Evolutionary conservation across 129 eudicot genomes (phyloP).

Genomic region (Glebionis coronaria): DNA sequence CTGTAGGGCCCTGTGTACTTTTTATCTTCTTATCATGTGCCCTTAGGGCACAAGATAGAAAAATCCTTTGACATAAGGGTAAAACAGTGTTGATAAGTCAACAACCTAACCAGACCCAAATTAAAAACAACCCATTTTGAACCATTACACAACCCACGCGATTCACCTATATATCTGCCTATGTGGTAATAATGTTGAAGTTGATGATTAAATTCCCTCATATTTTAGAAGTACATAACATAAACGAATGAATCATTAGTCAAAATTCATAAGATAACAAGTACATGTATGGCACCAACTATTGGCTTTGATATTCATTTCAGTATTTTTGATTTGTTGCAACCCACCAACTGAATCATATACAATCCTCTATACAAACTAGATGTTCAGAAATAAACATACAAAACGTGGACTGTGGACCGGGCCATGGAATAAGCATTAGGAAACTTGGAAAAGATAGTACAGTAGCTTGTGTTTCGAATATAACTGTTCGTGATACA

Average conservation of each 20-base stretch:
- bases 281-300: constrained; percentile 13
- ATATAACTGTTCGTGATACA: constrained; percentile 60
- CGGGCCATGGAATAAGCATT: constrained; percentile 80
- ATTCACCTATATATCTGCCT: no score
- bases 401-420: constrained; percentile 64
- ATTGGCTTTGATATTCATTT: constrained; percentile 31
- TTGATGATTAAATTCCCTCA: no score
- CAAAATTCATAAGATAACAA: constrained; percentile 15
- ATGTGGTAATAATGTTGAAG: no score
- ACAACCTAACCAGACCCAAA: no score
- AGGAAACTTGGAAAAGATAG: constrained; percentile 62
- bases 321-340: constrained; percentile 16
- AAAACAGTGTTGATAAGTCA: no score
- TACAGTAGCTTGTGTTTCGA: constrained; percentile 63
- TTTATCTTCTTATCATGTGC: no score
- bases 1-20: no score
- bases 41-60: no score
- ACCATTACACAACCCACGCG: no score
- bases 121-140: no score
- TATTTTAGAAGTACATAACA: no score
- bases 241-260: constrained; percentile 2
- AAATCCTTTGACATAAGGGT: no score
- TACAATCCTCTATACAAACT: constrained; percentile 34
- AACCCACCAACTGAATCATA: constrained; percentile 16
- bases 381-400: constrained; percentile 54